Evolutionary conservation across 306 rosid genomes (phyloP).

Genomic region (Astragalus membranaceus): DNA sequence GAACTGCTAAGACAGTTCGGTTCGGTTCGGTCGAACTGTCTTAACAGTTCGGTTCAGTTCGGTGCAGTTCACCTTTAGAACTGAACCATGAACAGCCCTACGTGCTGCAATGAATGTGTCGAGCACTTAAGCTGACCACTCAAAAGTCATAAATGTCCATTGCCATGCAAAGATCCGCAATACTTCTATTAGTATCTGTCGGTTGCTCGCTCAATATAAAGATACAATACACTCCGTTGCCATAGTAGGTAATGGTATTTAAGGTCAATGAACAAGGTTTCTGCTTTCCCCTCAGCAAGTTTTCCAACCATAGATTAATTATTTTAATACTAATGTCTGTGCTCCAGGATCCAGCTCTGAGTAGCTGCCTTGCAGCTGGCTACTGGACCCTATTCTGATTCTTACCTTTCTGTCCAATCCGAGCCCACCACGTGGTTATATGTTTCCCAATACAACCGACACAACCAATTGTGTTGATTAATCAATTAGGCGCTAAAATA

Average conservation of each 20-base stretch:
- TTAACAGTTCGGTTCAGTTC: no score
- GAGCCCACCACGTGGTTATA: not conserved
- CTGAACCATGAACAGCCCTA: no score
- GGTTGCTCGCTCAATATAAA: not conserved
- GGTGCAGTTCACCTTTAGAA: no score
- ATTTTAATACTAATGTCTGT: not conserved
- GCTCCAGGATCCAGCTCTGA: not conserved
- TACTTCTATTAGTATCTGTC: not conserved
- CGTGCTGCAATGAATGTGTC: not conserved
- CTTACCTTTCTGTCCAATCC: not conserved
- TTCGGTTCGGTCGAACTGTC: no score
- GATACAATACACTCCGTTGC: not conserved
- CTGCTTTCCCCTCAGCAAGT: not conserved
- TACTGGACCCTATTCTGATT: constrained; percentile 16
- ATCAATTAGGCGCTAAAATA: not conserved
- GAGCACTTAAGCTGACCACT: not conserved
- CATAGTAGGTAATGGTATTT: not conserved
- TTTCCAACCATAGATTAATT: not conserved
- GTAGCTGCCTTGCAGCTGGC: constrained; percentile 13
- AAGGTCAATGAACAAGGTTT: not conserved
- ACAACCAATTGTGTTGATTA: not conserved
- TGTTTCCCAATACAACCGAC: constrained; percentile 18
- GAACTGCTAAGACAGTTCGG: no score
- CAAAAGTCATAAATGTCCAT: not conserved
- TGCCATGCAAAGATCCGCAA: not conserved